Conservation (phyloP, 2,329 filamentous ascomycete genomes). For the Phyllosticta citrichinensis region DNA sequence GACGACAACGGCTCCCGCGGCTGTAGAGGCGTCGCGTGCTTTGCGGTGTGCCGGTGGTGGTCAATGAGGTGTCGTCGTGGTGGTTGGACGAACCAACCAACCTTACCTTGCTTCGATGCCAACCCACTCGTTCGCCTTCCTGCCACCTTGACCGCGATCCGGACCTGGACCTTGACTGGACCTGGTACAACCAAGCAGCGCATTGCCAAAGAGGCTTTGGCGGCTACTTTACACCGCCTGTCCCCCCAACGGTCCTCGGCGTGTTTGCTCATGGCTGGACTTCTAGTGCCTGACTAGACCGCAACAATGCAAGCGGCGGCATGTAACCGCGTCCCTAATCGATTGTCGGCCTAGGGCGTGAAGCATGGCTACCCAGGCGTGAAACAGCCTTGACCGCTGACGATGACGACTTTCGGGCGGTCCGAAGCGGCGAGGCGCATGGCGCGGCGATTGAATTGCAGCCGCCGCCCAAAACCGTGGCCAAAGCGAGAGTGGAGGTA, state of each 20-base stretch:
- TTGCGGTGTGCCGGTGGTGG: not conserved
- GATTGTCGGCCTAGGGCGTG: not conserved
- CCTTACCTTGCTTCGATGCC: not conserved
- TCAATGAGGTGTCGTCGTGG: not conserved
- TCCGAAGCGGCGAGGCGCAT: not conserved
- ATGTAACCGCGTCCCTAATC: not conserved
- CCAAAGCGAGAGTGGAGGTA: not conserved
- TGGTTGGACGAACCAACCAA: not conserved
- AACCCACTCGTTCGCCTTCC: not conserved
- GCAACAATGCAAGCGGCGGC: not conserved
- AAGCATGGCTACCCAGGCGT: not conserved
- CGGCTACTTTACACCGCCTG: not conserved
- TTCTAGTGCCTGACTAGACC: not conserved
- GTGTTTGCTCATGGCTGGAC: not conserved
- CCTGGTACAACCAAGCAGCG: not conserved
- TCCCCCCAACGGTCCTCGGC: not conserved
- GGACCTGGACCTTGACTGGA: not conserved
- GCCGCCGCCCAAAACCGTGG: not conserved
- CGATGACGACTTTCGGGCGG: not conserved
- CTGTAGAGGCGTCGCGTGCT: not conserved
- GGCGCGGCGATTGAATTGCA: not conserved
- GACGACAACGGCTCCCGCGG: not conserved
- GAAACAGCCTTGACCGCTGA: not conserved
- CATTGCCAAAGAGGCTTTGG: not conserved
- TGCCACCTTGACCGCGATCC: not conserved